A percentile compares a stretch with the other conserved stretches of the same genome.
These are phyloP conservation scores for Elasticomyces elasticus DNA, from an alignment of 495 filamentous ascomycete genomes.

Conservation along the genomic window DNA sequence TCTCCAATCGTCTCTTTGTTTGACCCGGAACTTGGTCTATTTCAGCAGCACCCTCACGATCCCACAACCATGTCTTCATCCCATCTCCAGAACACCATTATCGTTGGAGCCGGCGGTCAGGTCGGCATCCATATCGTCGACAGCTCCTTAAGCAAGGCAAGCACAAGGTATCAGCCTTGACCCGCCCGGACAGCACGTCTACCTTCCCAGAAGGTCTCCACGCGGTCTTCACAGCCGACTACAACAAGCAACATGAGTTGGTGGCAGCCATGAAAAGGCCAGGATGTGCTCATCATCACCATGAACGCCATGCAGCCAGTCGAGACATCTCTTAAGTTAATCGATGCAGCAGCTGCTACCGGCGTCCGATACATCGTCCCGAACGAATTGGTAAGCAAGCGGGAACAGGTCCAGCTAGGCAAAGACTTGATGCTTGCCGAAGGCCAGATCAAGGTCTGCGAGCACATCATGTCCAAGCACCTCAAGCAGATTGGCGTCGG, in stretches of 20 bases:
- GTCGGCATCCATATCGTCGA: constrained; percentile 24
- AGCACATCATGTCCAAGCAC: constrained; percentile 31
- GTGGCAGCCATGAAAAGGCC: constrained; percentile 38
- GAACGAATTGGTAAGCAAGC: constrained; percentile 32
- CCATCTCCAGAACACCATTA: constrained; percentile 39
- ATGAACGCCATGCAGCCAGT: constrained; percentile 22
- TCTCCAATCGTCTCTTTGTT: too few species aligned
- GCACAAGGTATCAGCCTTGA: constrained; percentile 44
- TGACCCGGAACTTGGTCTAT: too few species aligned
- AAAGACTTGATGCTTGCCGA: background rate
- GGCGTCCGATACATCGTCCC: constrained; percentile 53
- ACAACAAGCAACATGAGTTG: constrained; percentile 34
- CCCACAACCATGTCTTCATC: background rate
- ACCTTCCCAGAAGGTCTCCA: constrained; percentile 34
- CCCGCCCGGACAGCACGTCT: constrained; percentile 37
- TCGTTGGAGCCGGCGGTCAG: constrained; percentile 32
- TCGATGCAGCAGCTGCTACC: constrained; percentile 51
- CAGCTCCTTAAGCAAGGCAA: constrained; percentile 34
- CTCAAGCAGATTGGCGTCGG: background rate
- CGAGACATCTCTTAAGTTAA: constrained; percentile 35
- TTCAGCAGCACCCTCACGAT: background rate
- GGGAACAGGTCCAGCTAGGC: background rate
- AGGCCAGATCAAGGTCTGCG: background rate
- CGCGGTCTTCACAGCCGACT: constrained; percentile 35
- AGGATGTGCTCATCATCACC: constrained; percentile 52